Percentiles rank a stretch among this genome's conserved stretches.
Evolutionary conservation across 2,329 filamentous ascomycete species (phyloP).

Genomic region (Orbilia oligospora): DNA sequence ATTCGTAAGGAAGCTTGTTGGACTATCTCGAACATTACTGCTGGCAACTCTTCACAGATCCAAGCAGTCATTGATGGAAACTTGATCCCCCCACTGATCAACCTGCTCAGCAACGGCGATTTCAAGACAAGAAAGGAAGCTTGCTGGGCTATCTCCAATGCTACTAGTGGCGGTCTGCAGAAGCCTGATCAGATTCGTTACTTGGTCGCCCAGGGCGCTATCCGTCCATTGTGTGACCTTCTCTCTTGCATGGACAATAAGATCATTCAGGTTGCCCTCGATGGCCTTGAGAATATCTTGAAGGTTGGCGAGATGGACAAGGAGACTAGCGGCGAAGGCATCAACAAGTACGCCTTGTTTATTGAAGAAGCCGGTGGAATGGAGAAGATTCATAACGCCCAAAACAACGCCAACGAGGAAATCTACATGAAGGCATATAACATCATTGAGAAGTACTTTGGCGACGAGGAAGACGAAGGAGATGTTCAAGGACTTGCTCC

Average conservation of each 20-base stretch:
- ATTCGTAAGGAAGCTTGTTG: constrained; percentile 99
- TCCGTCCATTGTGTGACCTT: constrained; percentile 96
- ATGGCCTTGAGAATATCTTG: constrained; percentile 98
- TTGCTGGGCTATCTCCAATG: constrained; percentile 99
- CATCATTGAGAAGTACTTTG: constrained; percentile 99
- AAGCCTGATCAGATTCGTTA: constrained; percentile 99
- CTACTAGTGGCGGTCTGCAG: constrained; percentile 95
- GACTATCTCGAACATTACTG: constrained; percentile 99
- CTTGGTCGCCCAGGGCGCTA: constrained; percentile 91
- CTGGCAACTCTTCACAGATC: constrained; percentile 97
- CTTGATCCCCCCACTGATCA: constrained; percentile 95
- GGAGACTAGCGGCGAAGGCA: constrained; percentile 83
- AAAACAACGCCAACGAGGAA: constrained; percentile 99
- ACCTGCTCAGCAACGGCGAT: constrained; percentile 94
- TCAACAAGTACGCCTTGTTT: constrained; percentile 97
- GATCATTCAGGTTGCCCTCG: constrained; percentile 98
- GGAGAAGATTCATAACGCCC: constrained; percentile 99
- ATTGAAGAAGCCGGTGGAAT: constrained; percentile 99
- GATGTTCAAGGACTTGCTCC: constrained; percentile 84
- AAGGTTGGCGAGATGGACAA: constrained; percentile 99
- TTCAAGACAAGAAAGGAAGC: constrained; percentile 99
- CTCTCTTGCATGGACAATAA: constrained; percentile 98
- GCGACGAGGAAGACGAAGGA: constrained; percentile 88
- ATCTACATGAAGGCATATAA: constrained; percentile 99
- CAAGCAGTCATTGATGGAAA: constrained; percentile 96